Evolutionary conservation across 2,329 filamentous ascomycete genomes (phyloP).

Genomic region (Neodidymelliopsis sp.): DNA sequence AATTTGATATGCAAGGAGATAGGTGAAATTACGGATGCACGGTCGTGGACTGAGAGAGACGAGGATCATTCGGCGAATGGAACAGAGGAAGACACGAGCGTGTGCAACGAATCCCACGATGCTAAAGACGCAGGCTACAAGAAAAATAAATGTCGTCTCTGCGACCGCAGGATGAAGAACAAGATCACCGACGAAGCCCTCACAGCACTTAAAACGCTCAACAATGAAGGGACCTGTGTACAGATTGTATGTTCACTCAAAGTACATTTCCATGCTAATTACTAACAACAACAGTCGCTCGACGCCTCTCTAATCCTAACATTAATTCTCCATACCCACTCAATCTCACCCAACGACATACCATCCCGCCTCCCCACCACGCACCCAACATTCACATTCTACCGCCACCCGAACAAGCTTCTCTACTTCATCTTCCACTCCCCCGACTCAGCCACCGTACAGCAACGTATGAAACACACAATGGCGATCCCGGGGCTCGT

Average conservation of each 20-base stretch:
- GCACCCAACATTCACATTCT: constrained; percentile 39
- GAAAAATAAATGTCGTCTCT: constrained; percentile 39
- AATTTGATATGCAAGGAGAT: constrained; percentile 40
- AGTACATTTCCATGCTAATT: neutral
- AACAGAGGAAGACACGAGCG: neutral
- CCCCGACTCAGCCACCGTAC: constrained; percentile 32
- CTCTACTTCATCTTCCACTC: constrained; percentile 40
- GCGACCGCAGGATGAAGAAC: constrained; percentile 45
- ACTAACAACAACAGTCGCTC: constrained; percentile 23
- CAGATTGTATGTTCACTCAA: constrained; percentile 28
- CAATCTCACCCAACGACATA: constrained; percentile 9
- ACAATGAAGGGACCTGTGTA: constrained; percentile 20
- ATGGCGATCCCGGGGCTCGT: constrained; percentile 39
- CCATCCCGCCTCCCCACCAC: constrained; percentile 19
- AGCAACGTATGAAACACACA: constrained; percentile 40
- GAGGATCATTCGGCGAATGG: neutral
- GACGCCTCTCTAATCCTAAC: constrained; percentile 25
- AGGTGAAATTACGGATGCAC: constrained; percentile 33
- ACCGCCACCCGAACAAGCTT: constrained; percentile 24
- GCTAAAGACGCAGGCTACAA: constrained; percentile 29
- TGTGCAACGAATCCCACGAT: neutral
- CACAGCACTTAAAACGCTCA: constrained; percentile 24
- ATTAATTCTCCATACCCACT: constrained; percentile 16
- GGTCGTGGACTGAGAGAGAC: constrained; percentile 38
- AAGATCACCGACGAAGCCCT: constrained; percentile 28